Conservation (phyloP, 176 grass and related monocot genomes). For the Alopecurus myosuroides region DNA sequence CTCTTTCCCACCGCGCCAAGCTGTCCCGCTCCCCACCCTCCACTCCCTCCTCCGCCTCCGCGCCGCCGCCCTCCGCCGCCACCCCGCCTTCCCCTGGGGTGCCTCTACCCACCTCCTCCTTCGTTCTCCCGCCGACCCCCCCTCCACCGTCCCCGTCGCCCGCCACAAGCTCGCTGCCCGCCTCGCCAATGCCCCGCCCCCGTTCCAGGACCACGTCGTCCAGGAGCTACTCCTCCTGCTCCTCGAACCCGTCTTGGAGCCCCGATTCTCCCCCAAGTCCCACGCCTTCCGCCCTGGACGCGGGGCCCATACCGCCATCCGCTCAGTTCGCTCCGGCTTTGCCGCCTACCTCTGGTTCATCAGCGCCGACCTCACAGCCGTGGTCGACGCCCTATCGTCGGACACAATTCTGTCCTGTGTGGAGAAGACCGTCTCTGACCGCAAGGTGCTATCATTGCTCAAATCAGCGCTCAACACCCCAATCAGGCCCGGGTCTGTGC, state of each 20-base stretch:
- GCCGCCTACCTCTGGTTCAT: constrained; percentile 92
- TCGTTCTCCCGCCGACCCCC: constrained; percentile 60
- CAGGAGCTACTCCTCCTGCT: constrained; percentile 86
- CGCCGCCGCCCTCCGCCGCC: constrained; percentile 38
- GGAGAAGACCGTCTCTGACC: constrained; percentile 50
- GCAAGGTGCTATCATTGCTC: constrained; percentile 72
- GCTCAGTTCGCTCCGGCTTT: constrained; percentile 75
- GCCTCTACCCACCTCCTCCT: constrained; percentile 72
- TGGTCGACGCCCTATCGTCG: constrained; percentile 45
- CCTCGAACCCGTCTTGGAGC: constrained; percentile 84
- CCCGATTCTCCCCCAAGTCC: constrained; percentile 81
- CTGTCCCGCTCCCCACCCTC: constrained; percentile 62
- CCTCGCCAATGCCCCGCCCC: constrained; percentile 56
- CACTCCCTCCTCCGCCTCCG: constrained; percentile 75
- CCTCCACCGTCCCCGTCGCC: constrained; percentile 64
- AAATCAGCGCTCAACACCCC: constrained; percentile 65
- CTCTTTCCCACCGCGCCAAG: constrained; percentile 57
- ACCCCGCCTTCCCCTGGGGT: constrained; percentile 73
- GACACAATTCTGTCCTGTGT: constrained; percentile 60
- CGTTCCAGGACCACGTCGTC: constrained; percentile 78
- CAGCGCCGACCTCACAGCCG: constrained; percentile 62
- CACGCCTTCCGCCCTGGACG: constrained; percentile 80
- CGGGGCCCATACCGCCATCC: constrained; percentile 77
- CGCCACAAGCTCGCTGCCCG: constrained; percentile 65
- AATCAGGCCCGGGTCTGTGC: constrained; percentile 40